A percentile compares a stretch with the other conserved stretches of the same genome.
Evolutionary conservation across 1,139 yeast species (phyloP).

Genomic region (Ashbya aceris): DNA sequence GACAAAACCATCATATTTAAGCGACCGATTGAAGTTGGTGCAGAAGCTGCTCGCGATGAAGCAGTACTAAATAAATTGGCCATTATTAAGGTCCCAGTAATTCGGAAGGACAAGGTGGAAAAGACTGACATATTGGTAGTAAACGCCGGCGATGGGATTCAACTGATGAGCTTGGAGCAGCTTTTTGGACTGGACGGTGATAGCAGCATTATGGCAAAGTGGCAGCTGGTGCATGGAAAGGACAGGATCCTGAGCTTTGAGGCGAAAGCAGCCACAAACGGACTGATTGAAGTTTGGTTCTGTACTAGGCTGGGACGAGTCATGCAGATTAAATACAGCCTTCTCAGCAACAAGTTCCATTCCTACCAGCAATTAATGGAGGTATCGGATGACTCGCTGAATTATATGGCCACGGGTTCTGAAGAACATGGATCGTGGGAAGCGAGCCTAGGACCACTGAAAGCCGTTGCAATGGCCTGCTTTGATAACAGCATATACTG

Average conservation of each 20-base stretch:
- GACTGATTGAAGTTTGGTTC: conserved; percentile 10
- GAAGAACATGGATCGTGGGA: conserved; percentile 3
- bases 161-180: conserved; percentile 9
- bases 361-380: conserved; percentile 1
- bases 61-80: conserved; percentile 2
- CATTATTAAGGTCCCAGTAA: conserved; percentile 6
- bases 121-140: conserved; percentile 9
- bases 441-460: conserved; percentile 6
- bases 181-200: conserved; percentile 1
- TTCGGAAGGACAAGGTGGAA: conserved; percentile 4
- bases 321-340: conserved; percentile 10
- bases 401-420: conserved; percentile 6
- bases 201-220: conserved; percentile 5
- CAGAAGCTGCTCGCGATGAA: neutral
- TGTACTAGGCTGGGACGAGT: conserved; percentile 14
- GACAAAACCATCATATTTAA: conserved; percentile 1
- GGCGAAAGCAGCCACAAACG: conserved; percentile 11
- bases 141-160: conserved; percentile 14
- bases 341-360: conserved; percentile 6
- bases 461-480: conserved; percentile 12
- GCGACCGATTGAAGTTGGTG: neutral
- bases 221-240: conserved; percentile 11
- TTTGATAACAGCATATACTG: conserved; percentile 14
- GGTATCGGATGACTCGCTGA: conserved; percentile 7
- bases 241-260: conserved; percentile 13